phyloP scores from a whole-genome alignment of 2,329 filamentous ascomycete species.

The Monilinia polystroma region DNA sequence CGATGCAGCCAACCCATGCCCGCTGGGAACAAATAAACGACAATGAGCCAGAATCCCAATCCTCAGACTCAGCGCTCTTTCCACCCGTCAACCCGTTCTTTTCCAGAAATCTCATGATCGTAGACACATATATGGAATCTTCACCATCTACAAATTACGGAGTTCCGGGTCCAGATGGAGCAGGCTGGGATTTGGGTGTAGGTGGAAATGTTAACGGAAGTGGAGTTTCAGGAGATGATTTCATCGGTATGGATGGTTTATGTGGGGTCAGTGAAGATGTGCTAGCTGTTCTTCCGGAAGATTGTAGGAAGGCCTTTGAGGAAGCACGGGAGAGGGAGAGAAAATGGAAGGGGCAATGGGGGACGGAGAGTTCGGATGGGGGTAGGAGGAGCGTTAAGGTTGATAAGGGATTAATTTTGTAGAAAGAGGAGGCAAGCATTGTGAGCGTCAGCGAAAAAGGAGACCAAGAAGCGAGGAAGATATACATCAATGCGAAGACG shows the following conservation, averaged over 20 bases:
- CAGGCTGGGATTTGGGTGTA: slow-evolving; percentile 47
- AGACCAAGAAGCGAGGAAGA: not conserved
- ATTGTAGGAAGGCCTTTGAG: slow-evolving; percentile 72
- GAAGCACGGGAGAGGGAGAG: slow-evolving; percentile 62
- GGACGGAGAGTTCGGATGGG: slow-evolving; percentile 60
- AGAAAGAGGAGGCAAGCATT: not conserved
- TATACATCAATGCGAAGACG: not conserved
- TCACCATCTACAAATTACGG: slow-evolving; percentile 54
- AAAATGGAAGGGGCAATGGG: slow-evolving; percentile 74
- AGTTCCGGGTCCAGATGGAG: slow-evolving; percentile 57
- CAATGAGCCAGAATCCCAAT: slow-evolving; percentile 25
- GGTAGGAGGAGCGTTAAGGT: slow-evolving; percentile 55
- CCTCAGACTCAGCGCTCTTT: slow-evolving; percentile 46
- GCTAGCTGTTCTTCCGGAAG: slow-evolving; percentile 61
- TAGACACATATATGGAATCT: slow-evolving; percentile 60
- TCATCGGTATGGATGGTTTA: slow-evolving; percentile 51
- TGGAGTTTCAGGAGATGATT: not conserved
- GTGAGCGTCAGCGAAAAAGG: too few species aligned
- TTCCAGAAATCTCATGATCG: slow-evolving; percentile 60
- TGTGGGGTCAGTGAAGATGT: slow-evolving; percentile 64
- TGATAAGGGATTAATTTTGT: slow-evolving; percentile 52
- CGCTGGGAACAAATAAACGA: slow-evolving; percentile 71
- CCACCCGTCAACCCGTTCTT: slow-evolving; percentile 55
- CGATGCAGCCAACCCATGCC: slow-evolving; percentile 85
- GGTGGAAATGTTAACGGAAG: not conserved